Conservation (phyloP, 2,329 filamentous ascomycete species). For the Calonectria pauciramosa region DNA sequence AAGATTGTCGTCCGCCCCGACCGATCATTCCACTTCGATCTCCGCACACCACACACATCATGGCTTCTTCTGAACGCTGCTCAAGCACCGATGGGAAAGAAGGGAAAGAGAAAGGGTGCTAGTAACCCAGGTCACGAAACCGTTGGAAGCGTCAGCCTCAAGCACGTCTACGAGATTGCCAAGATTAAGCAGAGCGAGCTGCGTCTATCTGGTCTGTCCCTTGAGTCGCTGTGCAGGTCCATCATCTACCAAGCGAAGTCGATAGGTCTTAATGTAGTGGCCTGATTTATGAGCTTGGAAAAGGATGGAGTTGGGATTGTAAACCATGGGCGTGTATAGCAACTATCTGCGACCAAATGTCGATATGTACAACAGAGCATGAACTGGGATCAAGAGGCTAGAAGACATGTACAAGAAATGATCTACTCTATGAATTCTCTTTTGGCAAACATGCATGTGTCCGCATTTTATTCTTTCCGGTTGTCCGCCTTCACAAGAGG, state of each 20-base stretch:
- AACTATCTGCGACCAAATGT: slow-evolving; percentile 31
- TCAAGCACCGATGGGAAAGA: slow-evolving; percentile 77
- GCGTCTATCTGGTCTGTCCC: slow-evolving; percentile 77
- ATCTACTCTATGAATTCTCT: neutral
- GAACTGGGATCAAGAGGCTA: slow-evolving; percentile 25
- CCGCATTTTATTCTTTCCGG: neutral
- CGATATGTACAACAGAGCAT: slow-evolving; percentile 44
- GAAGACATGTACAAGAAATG: slow-evolving; percentile 29
- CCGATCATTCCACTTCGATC: slow-evolving; percentile 91
- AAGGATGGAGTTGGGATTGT: slow-evolving; percentile 13
- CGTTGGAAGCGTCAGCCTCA: slow-evolving; percentile 89
- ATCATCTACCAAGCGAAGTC: slow-evolving; percentile 83
- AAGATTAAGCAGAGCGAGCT: slow-evolving; percentile 91
- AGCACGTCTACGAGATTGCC: slow-evolving; percentile 98
- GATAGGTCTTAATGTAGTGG: slow-evolving; percentile 79
- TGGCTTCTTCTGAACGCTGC: slow-evolving; percentile 90
- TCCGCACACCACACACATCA: slow-evolving; percentile 94
- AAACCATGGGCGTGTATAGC: slow-evolving; percentile 29
- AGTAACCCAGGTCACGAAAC: slow-evolving; percentile 80
- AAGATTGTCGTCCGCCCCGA: slow-evolving; percentile 94
- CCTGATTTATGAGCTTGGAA: slow-evolving; percentile 55
- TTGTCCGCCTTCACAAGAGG: neutral
- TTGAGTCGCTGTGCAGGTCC: slow-evolving; percentile 80
- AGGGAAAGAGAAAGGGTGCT: slow-evolving; percentile 84
- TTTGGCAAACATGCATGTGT: neutral